Evolutionary conservation across 306 rosid species (phyloP).

Genomic region (Acacia acuminata): DNA sequence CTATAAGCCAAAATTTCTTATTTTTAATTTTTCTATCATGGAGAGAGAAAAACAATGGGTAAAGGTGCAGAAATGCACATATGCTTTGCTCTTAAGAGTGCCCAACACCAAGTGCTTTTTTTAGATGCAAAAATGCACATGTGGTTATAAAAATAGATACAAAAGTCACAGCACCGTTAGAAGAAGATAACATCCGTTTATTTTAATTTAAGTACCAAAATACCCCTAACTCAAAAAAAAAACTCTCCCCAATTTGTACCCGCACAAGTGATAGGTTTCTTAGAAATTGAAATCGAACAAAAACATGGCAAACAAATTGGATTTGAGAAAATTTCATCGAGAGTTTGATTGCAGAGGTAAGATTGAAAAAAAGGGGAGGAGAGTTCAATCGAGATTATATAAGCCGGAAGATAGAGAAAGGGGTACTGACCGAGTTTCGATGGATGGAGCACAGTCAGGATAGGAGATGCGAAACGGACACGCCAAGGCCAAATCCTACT

Average conservation of each 20-base stretch:
- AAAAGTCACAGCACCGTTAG: too few species aligned
- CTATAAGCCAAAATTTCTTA: too few species aligned
- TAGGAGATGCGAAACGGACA: neutral
- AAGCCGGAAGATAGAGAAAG: neutral
- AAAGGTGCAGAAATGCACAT: too few species aligned
- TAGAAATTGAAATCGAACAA: neutral
- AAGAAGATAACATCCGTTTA: too few species aligned
- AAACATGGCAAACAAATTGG: neutral
- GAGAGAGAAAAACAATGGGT: too few species aligned
- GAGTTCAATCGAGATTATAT: neutral
- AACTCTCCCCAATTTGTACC: neutral
- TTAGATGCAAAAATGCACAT: too few species aligned
- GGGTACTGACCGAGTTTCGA: neutral
- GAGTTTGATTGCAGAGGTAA: neutral
- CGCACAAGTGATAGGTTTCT: neutral
- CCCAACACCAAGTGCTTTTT: too few species aligned
- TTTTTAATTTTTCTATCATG: too few species aligned
- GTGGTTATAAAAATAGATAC: too few species aligned
- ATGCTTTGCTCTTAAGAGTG: too few species aligned
- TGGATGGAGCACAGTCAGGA: neutral
- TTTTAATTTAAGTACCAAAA: too few species aligned
- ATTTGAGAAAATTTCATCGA: neutral
- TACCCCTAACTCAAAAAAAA: too few species aligned
- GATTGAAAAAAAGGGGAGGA: neutral
- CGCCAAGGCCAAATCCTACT: neutral